Evolutionary conservation across 257 asterid genomes (phyloP), one percentile per base, ranked within the genome.

Genomic region (Solanum boliviense): DNA sequence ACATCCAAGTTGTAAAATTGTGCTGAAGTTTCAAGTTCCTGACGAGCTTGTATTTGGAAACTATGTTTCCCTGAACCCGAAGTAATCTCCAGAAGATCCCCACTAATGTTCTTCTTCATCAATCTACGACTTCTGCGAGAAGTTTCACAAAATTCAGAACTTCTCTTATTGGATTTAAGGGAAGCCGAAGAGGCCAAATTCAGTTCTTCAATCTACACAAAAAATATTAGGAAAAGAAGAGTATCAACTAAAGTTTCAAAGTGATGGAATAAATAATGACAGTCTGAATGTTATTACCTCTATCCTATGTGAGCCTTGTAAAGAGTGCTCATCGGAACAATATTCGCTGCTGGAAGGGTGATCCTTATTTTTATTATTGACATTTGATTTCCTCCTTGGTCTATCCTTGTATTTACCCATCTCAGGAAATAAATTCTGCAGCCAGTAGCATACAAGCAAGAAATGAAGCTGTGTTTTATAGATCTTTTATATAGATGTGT

Each of bases 41-140:
- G 86, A 58, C 35, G 87, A 72, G 84, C 70, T 44, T 86, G 68
- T 35, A 48, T 87, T 52, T 36, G 92, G 67, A 78, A 76, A 7
- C 41, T 44, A 41, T 81, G 90, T 83, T 93, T 89, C 87, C 86
- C 94, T 48, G 90, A 75, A 84, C 92, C 91, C 68, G 91, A 88
- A 83, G 87, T 71, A 88, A 88, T 88, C 60, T 88, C 89, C 88
- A 86, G 89, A 79, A 87, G 90, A 68, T 88, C 92, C 89, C 71
- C 32, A 87, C 56, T 86, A 81, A 6, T 71, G 6, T 90, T 93
- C 90, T 90, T 94, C 89, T 94, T 95, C 87, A 91, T 95, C 89
- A 94, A 91, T 90, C 93, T 91, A 86, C 91, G 93, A 82, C 93
- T 86, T 89, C 88, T 93, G 83, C 84, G 31, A 86, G 83, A 91